Base-by-base conservation (phyloP, 2,329 filamentous ascomycete genomes). In the Xylaria sp. region DNA sequence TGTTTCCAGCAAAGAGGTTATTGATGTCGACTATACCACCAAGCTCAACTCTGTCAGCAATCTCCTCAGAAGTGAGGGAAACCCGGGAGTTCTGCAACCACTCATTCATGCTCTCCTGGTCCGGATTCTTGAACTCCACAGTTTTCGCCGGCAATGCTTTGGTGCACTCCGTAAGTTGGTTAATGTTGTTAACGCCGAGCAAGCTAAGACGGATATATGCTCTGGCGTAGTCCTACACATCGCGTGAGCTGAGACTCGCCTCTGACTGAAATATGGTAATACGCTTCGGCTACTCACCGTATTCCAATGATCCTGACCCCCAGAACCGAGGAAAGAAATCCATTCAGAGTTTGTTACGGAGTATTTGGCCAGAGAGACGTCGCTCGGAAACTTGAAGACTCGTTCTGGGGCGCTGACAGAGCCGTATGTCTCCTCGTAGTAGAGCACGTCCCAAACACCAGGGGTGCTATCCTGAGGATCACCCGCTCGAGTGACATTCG, bases 181-280 rank as follows among this genome's bases (percentile, higher is more conserved):
- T 87, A 74, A 88, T 84, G 72, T 87, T 86, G 71, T 84, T 81
- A 15, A 87, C 85, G 2, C 86, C 86, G 11, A 88, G 81, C 2
- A 88, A 76, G 36, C 82, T 85, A 42, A 88, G 78, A 25, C 85
- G 83, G 50, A 86, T 79, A 70, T 87, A 87, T 13, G 83, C 85
- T 39, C 79, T 78, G 1, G 85, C 80, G 61, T 85, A 88, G 50
- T 83, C 84, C 80, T 83, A 29, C 49, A 1, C 44, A 6, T 63
- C 54, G 10, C 27, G 25, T 36, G 15, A 63, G 59, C 47, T 22
- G 25, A 20, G 22, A 29, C n/a, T 39, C 25, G 6, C 25, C n/a
- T n/a, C 25, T 54, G 45, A 13, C 11, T 38, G 17, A 25, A 25
- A 36, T 44, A n/a, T 33, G 38, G 45, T 36, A 22, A 66, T 44